Evolutionary conservation across 2,329 filamentous ascomycete species (phyloP).

Genomic region (Lachnellula hyalina): DNA sequence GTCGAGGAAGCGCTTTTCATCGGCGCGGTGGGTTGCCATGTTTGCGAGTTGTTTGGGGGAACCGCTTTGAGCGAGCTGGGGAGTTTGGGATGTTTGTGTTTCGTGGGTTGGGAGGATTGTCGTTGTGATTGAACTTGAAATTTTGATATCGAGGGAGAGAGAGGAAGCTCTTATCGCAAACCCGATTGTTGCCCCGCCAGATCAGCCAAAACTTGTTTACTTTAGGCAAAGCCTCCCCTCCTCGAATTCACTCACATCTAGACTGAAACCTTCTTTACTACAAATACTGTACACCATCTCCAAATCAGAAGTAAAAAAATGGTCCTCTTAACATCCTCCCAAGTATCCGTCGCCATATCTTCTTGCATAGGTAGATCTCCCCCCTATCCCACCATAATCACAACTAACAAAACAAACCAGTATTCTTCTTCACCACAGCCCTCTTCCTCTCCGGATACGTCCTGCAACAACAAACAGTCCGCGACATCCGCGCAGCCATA

Average conservation of each 20-base stretch:
- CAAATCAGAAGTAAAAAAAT: slow-evolving; percentile 9
- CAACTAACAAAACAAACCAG: slow-evolving; percentile 34
- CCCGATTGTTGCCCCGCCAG: too few species aligned
- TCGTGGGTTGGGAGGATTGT: too few species aligned
- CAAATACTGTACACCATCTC: too few species aligned
- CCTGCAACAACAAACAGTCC: slow-evolving; percentile 80
- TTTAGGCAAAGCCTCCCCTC: too few species aligned
- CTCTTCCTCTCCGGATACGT: slow-evolving; percentile 86
- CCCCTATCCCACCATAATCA: slow-evolving; percentile 4
- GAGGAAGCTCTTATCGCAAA: too few species aligned
- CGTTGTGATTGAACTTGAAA: too few species aligned
- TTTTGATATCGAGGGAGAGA: too few species aligned
- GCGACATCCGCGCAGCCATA: slow-evolving; percentile 70
- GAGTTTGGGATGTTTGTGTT: too few species aligned
- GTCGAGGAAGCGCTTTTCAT: slow-evolving; percentile 79
- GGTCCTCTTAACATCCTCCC: slow-evolving; percentile 58
- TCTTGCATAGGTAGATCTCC: slow-evolving; percentile 52
- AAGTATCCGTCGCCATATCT: slow-evolving; percentile 65
- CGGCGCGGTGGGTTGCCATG: slow-evolving; percentile 61
- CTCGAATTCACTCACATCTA: too few species aligned
- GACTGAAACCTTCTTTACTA: too few species aligned
- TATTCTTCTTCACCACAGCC: slow-evolving; percentile 71
- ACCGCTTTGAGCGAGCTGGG: too few species aligned
- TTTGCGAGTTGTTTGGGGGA: not conserved
- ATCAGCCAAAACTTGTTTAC: too few species aligned